Base-by-base conservation (phyloP, 306 rosid genomes). In the Vigna trinervia region DNA sequence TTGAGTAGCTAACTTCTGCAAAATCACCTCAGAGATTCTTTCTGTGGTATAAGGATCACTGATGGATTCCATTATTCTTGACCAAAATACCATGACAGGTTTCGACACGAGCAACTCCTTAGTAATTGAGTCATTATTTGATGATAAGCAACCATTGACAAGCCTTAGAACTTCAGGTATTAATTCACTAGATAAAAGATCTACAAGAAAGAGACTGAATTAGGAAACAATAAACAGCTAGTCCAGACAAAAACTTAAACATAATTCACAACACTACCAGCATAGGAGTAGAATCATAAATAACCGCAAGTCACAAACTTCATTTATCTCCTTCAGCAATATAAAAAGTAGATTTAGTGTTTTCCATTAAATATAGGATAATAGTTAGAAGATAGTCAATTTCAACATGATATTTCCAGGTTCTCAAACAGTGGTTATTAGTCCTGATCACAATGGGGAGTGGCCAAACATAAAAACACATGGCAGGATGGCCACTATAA, bases 1-100 rank as follows among this genome's bases (percentile, higher is more conserved):
- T 74, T 75, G 81, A 67, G 84, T 80, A 62, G 87, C 93, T 85
- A 95, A 89, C 75, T 83, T 84, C 77, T 78, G 92, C 76, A 95
- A 86, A 82, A 95, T 88, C 80, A 86, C 91, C 92, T 92, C 98
- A 58, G 92, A 84, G 76, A 95, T 83, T 87, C 90, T 89, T 88
- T 95, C 98, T 30, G 76, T 78, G 8, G 87, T 85, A 81, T 90
- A 90, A 57, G 89, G 75, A 85, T 95, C 97, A 81, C 73, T 88
- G 68, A 90, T 81, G 67, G 90, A 70, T 84, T 82, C 94, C 85
- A 92, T 87, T 81, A 90, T 56, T 80, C 82, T 95, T 79, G 83
- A 83, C 98, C 98, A 95, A 84, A 92, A 90, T 64, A 81, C 67
- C 11, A 88, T 85, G 43, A 82, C 81, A 23, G 85, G 88, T 71